phyloP scores from a whole-genome alignment of 202 grass and related monocot species.

The Elaeis oleifera region DNA sequence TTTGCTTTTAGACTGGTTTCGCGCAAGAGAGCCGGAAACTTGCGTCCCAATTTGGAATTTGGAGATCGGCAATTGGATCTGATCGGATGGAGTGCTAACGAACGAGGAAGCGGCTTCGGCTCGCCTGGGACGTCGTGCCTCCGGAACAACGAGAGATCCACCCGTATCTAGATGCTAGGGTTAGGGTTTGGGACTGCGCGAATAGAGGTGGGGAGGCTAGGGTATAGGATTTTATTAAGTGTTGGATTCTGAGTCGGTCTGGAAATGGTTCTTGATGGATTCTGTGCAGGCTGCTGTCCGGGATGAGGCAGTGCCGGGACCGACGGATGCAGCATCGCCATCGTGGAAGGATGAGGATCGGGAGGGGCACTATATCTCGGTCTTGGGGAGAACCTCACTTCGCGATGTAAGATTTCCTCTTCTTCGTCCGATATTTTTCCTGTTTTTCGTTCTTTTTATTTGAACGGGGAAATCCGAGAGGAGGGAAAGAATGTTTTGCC shows the following conservation, averaged over 20 bases:
- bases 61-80: too few species aligned
- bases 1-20: too few species aligned
- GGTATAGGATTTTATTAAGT: conserved; percentile 20
- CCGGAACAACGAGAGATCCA: conserved; percentile 34
- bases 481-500: too few species aligned
- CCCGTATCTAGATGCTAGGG: background rate
- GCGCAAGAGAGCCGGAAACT: too few species aligned
- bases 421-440: background rate
- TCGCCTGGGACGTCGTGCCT: conserved; percentile 31
- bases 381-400: conserved; percentile 80
- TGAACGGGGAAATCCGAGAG: too few species aligned
- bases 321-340: conserved; percentile 46
- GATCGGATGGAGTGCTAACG: conserved; percentile 45
- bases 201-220: background rate
- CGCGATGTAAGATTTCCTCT: conserved; percentile 47
- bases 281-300: conserved; percentile 9
- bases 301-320: conserved; percentile 26
- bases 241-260: conserved; percentile 23
- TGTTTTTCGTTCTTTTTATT: too few species aligned
- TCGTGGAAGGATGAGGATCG: conserved; percentile 69
- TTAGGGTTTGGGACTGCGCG: conserved; percentile 18
- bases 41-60: too few species aligned
- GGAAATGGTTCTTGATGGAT: background rate
- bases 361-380: conserved; percentile 75
- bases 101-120: conserved; percentile 58